phyloP scores from a whole-genome alignment of 2,329 filamentous ascomycete species.

The Paecilomyces sp. region DNA sequence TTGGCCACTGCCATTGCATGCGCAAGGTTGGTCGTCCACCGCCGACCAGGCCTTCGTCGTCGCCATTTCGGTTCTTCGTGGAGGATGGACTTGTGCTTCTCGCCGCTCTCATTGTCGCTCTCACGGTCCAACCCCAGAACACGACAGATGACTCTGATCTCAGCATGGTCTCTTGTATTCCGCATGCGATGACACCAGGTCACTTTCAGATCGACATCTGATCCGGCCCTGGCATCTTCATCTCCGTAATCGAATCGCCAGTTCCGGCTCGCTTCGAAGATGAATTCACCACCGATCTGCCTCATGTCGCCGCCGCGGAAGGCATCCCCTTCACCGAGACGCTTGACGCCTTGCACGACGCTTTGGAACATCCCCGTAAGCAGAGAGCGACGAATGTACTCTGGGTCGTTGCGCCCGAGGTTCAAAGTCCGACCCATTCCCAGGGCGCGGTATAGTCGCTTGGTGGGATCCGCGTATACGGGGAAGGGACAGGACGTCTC shows the following conservation, averaged over 20 bases:
- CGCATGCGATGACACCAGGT: conserved; percentile 80
- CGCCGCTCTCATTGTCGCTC: not conserved
- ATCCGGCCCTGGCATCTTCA: conserved; percentile 3
- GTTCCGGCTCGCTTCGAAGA: conserved; percentile 51
- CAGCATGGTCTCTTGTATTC: conserved; percentile 69
- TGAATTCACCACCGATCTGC: conserved; percentile 70
- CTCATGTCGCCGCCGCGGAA: conserved; percentile 58
- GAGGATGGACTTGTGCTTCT: not conserved
- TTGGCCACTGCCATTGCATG: not conserved
- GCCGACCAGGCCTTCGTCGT: not conserved
- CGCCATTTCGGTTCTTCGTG: not conserved
- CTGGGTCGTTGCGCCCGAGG: conserved; percentile 39
- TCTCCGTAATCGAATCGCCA: conserved; percentile 6
- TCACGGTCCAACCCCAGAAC: not conserved
- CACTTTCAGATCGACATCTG: conserved; percentile 51
- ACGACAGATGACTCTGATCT: conserved; percentile 40
- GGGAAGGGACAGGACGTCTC: conserved; percentile 61
- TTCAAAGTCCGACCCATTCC: conserved; percentile 61
- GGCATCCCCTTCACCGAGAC: conserved; percentile 51
- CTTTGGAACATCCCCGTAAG: conserved; percentile 40
- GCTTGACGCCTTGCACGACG: conserved; percentile 52
- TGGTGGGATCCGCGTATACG: conserved; percentile 69
- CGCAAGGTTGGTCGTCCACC: not conserved
- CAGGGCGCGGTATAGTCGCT: conserved; percentile 58
- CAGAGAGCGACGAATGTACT: conserved; percentile 55